Evolutionary conservation across 768 basidiomycete genomes (phyloP).

Genomic region (Tulasnella sp.): DNA sequence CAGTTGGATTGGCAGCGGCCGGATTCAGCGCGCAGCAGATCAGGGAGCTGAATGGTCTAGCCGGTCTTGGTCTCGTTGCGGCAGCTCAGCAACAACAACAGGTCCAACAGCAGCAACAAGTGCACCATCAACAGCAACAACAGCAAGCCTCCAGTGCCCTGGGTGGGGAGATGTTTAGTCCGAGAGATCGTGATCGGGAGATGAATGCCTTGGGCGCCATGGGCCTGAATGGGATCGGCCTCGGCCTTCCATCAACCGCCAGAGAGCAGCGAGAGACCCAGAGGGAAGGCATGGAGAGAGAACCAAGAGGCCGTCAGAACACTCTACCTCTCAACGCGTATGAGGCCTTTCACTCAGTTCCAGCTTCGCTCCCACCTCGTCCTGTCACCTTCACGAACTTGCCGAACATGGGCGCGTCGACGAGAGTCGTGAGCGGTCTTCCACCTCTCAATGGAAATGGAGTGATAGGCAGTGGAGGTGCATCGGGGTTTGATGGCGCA

Average conservation of each 20-base stretch:
- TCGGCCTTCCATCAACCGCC: constrained; percentile 29
- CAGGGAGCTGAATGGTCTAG: constrained; percentile 8
- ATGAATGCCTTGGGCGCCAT: constrained; percentile 38
- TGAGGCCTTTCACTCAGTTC: constrained; percentile 68
- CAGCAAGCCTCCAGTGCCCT: background rate
- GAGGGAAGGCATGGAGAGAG: constrained; percentile 38
- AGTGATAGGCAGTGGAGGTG: no score
- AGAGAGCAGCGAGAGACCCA: constrained; percentile 29
- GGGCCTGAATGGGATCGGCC: constrained; percentile 29
- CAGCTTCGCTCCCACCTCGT: constrained; percentile 29
- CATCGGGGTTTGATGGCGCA: background rate
- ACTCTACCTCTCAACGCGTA: constrained; percentile 41
- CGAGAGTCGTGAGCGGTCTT: background rate
- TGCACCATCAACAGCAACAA: background rate
- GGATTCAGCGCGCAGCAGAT: constrained; percentile 21
- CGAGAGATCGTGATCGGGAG: constrained; percentile 35
- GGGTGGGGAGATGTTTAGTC: constrained; percentile 27
- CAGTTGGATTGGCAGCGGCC: constrained; percentile 19
- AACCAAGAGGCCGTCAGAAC: constrained; percentile 29
- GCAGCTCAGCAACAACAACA: constrained; percentile 12
- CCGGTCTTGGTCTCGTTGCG: constrained; percentile 11
- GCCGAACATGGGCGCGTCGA: background rate
- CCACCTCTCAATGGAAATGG: background rate
- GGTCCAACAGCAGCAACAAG: background rate
- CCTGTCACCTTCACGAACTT: constrained; percentile 18